Base-by-base conservation (phyloP, 257 asterid species). In the Jaltomata sinuosa region DNA sequence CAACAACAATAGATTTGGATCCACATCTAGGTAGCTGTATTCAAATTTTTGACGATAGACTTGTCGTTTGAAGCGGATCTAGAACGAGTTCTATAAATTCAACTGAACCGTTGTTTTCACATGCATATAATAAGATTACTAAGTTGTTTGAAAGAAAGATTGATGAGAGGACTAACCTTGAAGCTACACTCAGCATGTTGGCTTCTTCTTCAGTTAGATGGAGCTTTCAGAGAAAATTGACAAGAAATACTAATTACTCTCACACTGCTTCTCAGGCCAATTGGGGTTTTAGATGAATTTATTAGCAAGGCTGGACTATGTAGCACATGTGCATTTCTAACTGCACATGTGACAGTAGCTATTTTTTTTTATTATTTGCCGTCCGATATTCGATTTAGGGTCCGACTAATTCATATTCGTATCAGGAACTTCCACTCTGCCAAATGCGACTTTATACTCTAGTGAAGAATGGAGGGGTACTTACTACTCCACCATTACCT, bases 121-220 rank as follows among this genome's bases (percentile, higher is more conserved):
- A 38, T 38, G 21, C 31, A 36, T 38, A 69, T 69, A 69, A 21
- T 69, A 11, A 38, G 11, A 69, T 38, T 21, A 19, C 54, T 11
- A n/a, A 40, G 32, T 11, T 25, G 18, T 31, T 45, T n/a, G n/a
- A n/a, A n/a, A 9, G 21, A 65, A 49, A 11, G 14, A 49, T 38
- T n/a, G 38, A 53, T 54, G 34, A 47, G 14, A 59, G 15, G 36
- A 83, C 86, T 57, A 29, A 84, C 86, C 86, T 74, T 59, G 83
- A 74, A 25, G 55, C 57, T 42, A 74, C 6, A 55, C 86, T 84
- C 76, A 72, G 52, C 61, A 74, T 74, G 50, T 38, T 54, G 29
- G 27, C 16, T 65, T 34, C 62, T 27, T 69, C 65, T 64, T 16
- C 34, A 31, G 25, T 15, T 5, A 47, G 47, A 11, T 27, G 36